A percentile compares a stretch with the other conserved stretches of the same genome.
These are phyloP conservation scores for Marchantia paleacea DNA, from an alignment of 225 moss, liverwort and hornwort species.

Conservation along the genomic window DNA sequence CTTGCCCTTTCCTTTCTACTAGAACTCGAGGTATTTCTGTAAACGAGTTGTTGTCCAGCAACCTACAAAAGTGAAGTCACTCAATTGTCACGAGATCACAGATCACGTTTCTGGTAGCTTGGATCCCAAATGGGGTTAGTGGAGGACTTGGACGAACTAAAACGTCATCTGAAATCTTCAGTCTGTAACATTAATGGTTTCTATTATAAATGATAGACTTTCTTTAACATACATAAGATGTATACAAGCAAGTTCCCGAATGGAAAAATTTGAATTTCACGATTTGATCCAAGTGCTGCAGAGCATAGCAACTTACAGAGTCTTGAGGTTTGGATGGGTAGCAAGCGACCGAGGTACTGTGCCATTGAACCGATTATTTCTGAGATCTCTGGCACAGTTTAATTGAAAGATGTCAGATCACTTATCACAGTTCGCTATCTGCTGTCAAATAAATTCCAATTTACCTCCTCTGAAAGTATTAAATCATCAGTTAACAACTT, in stretches of 20 bases:
- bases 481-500: too few relatives aligned
- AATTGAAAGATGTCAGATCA: background rate
- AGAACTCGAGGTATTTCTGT: slow-evolving; percentile 1
- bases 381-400: slow-evolving; percentile 5
- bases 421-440: background rate
- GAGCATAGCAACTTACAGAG: background rate
- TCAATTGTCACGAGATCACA: background rate
- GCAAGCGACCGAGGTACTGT: slow-evolving; percentile 2
- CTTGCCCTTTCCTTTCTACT: background rate
- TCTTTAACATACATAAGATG: too few relatives aligned
- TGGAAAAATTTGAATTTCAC: background rate
- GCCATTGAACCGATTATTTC: slow-evolving; percentile 3
- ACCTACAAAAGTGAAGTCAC: background rate
- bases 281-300: background rate
- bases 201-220: too few relatives aligned
- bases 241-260: background rate
- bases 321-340: background rate
- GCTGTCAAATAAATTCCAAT: background rate
- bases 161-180: too few relatives aligned
- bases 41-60: slow-evolving; percentile 9
- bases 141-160: background rate
- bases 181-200: too few relatives aligned
- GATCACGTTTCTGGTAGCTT: too few relatives aligned
- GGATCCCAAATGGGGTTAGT: background rate
- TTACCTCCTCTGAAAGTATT: background rate